A percentile compares a stretch with the other conserved stretches of the same genome.
These are phyloP conservation scores for Trichosanthes truncata DNA, from an alignment of 306 rosid genomes.

Conservation along the genomic window DNA sequence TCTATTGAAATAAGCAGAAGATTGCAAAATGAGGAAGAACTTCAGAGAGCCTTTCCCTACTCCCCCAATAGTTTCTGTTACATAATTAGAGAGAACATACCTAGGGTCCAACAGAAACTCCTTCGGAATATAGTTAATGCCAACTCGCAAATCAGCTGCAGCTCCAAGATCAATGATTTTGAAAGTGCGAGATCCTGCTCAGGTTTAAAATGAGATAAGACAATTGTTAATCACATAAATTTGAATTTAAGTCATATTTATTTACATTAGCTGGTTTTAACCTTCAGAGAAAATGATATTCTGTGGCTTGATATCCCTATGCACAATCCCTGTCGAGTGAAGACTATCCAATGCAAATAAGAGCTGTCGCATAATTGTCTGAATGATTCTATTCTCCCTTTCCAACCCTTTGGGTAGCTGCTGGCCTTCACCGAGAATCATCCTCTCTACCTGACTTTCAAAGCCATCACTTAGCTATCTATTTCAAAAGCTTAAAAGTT, in stretches of 20 bases:
- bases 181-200: conserved; percentile 77
- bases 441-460: conserved; percentile 71
- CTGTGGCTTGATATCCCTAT: conserved; percentile 93
- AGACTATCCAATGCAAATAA: conserved; percentile 89
- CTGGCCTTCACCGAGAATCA: conserved; percentile 74
- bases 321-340: conserved; percentile 96
- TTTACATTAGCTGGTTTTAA: conserved; percentile 15
- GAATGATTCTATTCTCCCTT: conserved; percentile 86
- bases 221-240: background rate
- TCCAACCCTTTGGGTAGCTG: conserved; percentile 78
- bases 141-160: conserved; percentile 85
- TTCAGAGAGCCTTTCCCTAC: background rate
- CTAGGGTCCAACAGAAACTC: conserved; percentile 97
- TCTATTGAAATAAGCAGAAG: background rate
- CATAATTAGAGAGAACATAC: conserved; percentile 34
- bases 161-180: conserved; percentile 98
- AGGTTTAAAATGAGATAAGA: conserved; percentile 14
- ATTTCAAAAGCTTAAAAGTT: background rate
- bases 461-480: conserved; percentile 17
- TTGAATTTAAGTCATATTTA: background rate
- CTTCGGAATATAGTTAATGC: conserved; percentile 88
- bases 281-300: conserved; percentile 97
- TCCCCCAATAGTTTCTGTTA: background rate
- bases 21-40: background rate
- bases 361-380: conserved; percentile 75